Base-by-base conservation (phyloP, 306 rosid species). In the Vigna reflexopilosa region DNA sequence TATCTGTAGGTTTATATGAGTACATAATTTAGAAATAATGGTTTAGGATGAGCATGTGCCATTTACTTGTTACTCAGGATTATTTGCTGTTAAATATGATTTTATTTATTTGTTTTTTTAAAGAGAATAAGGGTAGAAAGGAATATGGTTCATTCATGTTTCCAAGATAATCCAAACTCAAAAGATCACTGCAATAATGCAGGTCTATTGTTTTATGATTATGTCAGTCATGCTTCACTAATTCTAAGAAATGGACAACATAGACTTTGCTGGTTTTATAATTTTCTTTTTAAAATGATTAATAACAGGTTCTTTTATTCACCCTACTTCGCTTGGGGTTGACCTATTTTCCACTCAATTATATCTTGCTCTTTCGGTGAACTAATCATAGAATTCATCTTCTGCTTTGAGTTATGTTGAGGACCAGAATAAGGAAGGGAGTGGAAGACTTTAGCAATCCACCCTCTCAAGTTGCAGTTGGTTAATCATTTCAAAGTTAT, bases 81-180 rank as follows among this genome's bases (percentile, higher is more conserved):
- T 45, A 74, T 11, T 45, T 32, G 71, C 65, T 61, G 48, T 28
- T 50, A 17, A 17, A 30, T 34, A 38, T 6, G 1, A 2, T 8
- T 44, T 10, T 0, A 56, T 56, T 20, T 56, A 32, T 57, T 58
- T 58, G 12, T 58, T 4, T 58, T 26, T 2, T 42, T 2, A 17
- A 28, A 59, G 5, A 2, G 11, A 10, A 12, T 13, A 12, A 38
- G 16, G 54, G 54, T 54, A 20, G 67, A 55, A 55, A 52, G 40
- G 15, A 5, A 9, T 20, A 7, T 17, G 11, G 28, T 51, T 6
- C 36, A 58, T 73, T 16, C 55, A 20, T 58, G 57, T 24, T 22
- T 58, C 78, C 79, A 62, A 13, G 73, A 58, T 64, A 64, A 47
- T 49, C 40, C 52, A 13, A 19, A 51, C 72, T 8, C 15, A 19